Evolutionary conservation across 352 stramenopile species (phyloP).

Genomic region (Albugo laibachii): DNA sequence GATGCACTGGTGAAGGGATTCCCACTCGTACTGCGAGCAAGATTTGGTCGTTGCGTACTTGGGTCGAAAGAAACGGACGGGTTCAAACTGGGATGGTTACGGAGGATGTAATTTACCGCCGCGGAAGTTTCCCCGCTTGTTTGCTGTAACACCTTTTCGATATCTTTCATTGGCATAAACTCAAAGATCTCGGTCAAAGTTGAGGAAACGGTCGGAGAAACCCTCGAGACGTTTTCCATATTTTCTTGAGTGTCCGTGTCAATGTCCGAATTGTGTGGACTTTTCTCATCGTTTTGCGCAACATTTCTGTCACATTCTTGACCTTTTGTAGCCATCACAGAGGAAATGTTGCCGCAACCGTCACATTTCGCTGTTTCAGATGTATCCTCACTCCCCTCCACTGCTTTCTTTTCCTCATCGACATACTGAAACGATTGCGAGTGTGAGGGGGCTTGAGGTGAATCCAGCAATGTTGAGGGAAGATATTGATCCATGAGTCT

Average conservation of each 20-base stretch:
- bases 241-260: background rate
- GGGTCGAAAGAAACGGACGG: slow-evolving; percentile 4
- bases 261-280: too few relatives aligned
- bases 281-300: background rate
- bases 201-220: slow-evolving; percentile 38
- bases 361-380: too few relatives aligned
- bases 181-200: slow-evolving; percentile 57
- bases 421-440: slow-evolving; percentile 10
- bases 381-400: slow-evolving; percentile 11
- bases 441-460: slow-evolving; percentile 31
- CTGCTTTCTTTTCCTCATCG: slow-evolving; percentile 6
- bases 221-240: slow-evolving; percentile 1
- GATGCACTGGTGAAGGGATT: slow-evolving; percentile 2
- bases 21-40: background rate
- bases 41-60: background rate
- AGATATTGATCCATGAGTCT: slow-evolving; percentile 66
- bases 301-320: background rate
- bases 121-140: slow-evolving; percentile 25
- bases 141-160: slow-evolving; percentile 28
- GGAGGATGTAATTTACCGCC: slow-evolving; percentile 45
- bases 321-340: background rate
- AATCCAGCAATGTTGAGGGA: slow-evolving; percentile 57
- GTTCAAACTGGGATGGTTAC: slow-evolving; percentile 52
- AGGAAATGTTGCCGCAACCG: too few relatives aligned
- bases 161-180: slow-evolving; percentile 32